A percentile compares a stretch with the other conserved stretches of the same genome.
phyloP scores from a whole-genome alignment of 2,329 filamentous ascomycete species.

The Triangularia verruculosa region DNA sequence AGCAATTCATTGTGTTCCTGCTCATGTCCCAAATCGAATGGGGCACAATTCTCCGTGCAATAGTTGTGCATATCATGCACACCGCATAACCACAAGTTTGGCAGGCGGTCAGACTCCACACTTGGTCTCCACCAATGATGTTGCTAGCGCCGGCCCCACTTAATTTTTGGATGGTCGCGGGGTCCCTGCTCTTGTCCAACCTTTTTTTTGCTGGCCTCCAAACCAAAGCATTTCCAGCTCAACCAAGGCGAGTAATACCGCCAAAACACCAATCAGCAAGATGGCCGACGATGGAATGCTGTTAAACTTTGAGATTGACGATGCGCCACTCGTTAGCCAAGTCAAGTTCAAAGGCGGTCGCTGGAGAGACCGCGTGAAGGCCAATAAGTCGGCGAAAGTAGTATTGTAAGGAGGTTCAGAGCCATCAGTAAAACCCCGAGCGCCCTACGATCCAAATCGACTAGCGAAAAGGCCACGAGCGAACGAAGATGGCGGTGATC shows the following conservation, averaged over 20 bases:
- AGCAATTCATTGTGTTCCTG: too few relatives aligned
- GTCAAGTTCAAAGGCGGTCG: conserved; percentile 80
- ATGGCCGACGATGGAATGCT: conserved; percentile 97
- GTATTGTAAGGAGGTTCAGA: conserved; percentile 18
- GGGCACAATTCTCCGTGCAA: too few relatives aligned
- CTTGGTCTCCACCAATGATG: conserved; percentile 3
- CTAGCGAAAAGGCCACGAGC: conserved; percentile 30
- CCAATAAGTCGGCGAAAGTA: conserved; percentile 59
- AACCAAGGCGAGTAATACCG: not conserved
- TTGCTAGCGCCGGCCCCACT: not conserved
- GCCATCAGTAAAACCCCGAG: conserved; percentile 25
- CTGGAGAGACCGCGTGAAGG: conserved; percentile 85
- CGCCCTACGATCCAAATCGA: conserved; percentile 25
- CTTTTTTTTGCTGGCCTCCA: conserved; percentile 13
- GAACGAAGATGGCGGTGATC: conserved; percentile 26
- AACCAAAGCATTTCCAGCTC: not conserved
- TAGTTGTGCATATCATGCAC: too few relatives aligned
- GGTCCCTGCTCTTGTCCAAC: conserved; percentile 8
- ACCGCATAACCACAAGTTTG: not conserved
- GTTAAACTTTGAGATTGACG: conserved; percentile 81
- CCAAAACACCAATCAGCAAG: conserved; percentile 10
- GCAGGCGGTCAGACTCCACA: conserved; percentile 15
- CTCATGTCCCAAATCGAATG: too few relatives aligned
- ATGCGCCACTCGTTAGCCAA: conserved; percentile 59
- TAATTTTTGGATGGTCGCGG: conserved; percentile 11